These are phyloP conservation scores for Oxytropis ochrocephala DNA, from an alignment of 306 rosid genomes.

Conservation along the genomic window DNA sequence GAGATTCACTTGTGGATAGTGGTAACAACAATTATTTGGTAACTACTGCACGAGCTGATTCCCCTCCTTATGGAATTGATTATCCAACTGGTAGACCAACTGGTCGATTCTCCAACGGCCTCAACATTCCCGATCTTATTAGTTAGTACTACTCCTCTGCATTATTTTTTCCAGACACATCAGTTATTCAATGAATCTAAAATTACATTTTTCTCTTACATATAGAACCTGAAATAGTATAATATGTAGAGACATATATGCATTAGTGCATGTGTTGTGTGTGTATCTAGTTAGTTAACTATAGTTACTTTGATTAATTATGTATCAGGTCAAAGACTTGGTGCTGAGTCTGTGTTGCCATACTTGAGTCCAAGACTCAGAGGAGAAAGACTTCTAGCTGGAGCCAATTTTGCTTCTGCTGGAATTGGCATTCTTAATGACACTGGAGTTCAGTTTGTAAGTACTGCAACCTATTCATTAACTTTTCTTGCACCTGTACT, in stretches of 20 bases:
- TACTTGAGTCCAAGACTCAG: slow-evolving; percentile 63
- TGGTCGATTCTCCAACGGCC: slow-evolving; percentile 67
- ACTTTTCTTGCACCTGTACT: neutral
- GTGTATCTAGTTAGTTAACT: neutral
- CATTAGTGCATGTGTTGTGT: neutral
- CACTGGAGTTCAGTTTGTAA: slow-evolving; percentile 74
- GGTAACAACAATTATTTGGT: slow-evolving; percentile 62
- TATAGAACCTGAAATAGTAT: too few species aligned
- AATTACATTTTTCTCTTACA: too few species aligned
- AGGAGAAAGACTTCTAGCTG: slow-evolving; percentile 48
- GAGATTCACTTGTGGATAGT: slow-evolving; percentile 61
- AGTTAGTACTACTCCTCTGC: slow-evolving; percentile 23
- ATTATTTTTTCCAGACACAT: too few species aligned
- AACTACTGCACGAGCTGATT: slow-evolving; percentile 59
- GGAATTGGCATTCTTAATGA: slow-evolving; percentile 81
- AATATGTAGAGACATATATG: too few species aligned
- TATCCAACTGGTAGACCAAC: slow-evolving; percentile 48
- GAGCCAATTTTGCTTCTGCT: slow-evolving; percentile 81
- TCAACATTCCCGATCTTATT: slow-evolving; percentile 58
- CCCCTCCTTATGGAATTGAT: slow-evolving; percentile 70
- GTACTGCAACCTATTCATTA: neutral
- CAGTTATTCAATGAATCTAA: too few species aligned
- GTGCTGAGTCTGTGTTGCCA: slow-evolving; percentile 47
- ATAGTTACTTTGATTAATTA: neutral
- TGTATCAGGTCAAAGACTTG: slow-evolving; percentile 46